A percentile compares a stretch with the other conserved stretches of the same genome.
Evolutionary conservation across 192 early-diverging fungal genomes (phyloP).

Genomic region (Linnemannia hyalina): DNA sequence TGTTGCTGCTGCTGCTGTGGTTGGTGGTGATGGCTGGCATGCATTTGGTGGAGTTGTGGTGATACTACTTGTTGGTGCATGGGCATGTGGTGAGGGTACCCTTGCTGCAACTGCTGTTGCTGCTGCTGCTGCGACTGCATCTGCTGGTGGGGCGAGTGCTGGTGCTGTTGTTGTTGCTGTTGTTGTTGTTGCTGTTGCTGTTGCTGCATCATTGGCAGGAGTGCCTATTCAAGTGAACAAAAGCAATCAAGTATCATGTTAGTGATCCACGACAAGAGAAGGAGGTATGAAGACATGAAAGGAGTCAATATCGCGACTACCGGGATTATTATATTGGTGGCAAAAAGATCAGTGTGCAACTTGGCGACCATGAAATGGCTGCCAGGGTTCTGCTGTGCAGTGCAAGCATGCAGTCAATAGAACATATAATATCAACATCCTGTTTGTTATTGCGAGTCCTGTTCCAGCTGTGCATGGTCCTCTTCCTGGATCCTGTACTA

Average conservation of each 20-base stretch:
- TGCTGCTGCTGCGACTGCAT: conserved; percentile 27
- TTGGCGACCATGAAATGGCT: not conserved
- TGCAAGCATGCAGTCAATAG: not conserved
- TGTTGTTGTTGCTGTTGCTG: conserved; percentile 42
- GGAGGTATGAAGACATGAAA: too few relatives aligned
- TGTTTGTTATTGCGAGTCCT: not conserved
- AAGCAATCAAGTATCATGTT: not conserved
- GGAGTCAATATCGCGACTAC: too few relatives aligned
- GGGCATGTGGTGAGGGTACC: conserved; percentile 38
- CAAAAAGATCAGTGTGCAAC: not conserved
- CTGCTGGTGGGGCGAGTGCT: conserved; percentile 25
- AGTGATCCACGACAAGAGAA: not conserved
- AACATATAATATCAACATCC: not conserved
- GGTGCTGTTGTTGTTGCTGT: conserved; percentile 42
- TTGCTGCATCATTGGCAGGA: conserved; percentile 27
- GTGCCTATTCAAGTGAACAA: conserved; percentile 15
- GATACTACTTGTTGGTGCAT: conserved; percentile 43
- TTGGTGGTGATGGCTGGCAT: conserved; percentile 17
- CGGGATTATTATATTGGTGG: not conserved
- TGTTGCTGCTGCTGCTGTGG: conserved; percentile 24
- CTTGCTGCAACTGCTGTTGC: conserved; percentile 29
- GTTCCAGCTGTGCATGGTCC: conserved; percentile 6
- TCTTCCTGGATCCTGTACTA: not conserved
- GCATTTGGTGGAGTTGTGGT: conserved; percentile 31
- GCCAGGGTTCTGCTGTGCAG: not conserved